Percentiles rank a stretch among this genome's conserved stretches.
These are phyloP conservation scores for Penicillium sp. DNA, from an alignment of 2,329 filamentous ascomycete species.

Conservation along the genomic window DNA sequence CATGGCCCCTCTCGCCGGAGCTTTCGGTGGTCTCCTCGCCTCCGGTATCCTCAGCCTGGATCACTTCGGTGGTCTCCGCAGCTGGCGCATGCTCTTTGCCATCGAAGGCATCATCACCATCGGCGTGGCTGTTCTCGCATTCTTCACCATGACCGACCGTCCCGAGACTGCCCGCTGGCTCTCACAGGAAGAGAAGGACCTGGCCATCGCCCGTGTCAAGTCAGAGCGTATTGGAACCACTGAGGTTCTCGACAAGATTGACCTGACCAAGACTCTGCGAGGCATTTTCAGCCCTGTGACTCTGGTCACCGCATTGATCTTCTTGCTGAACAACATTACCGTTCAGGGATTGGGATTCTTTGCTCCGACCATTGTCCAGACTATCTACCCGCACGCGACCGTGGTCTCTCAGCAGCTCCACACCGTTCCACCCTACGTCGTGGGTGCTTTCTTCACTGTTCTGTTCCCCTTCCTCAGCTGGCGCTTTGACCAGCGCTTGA, in stretches of 20 bases:
- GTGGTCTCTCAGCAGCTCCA: constrained; percentile 68
- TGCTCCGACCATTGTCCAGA: constrained; percentile 69
- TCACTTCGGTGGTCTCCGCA: constrained; percentile 58
- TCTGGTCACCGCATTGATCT: constrained; percentile 60
- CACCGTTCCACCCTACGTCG: constrained; percentile 71
- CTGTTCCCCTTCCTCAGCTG: constrained; percentile 65
- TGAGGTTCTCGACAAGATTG: constrained; percentile 66
- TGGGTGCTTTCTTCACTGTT: constrained; percentile 68
- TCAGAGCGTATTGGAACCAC: constrained; percentile 67
- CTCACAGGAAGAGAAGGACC: constrained; percentile 64
- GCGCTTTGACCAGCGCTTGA: constrained; percentile 61
- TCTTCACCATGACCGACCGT: constrained; percentile 68
- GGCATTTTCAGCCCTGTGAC: constrained; percentile 69
- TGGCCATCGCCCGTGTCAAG: constrained; percentile 69
- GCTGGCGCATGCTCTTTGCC: constrained; percentile 72
- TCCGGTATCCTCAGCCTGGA: constrained; percentile 65
- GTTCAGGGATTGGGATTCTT: constrained; percentile 74
- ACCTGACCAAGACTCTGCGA: constrained; percentile 60
- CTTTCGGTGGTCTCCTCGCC: constrained; percentile 70
- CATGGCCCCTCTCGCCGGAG: constrained; percentile 70
- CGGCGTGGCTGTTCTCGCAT: constrained; percentile 61
- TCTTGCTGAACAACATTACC: constrained; percentile 69
- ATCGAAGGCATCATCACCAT: constrained; percentile 71
- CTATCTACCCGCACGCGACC: constrained; percentile 64
- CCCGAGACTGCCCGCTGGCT: constrained; percentile 71